Base-by-base conservation (phyloP, 768 basidiomycete species). In the Kwoniella dejecticola region DNA sequence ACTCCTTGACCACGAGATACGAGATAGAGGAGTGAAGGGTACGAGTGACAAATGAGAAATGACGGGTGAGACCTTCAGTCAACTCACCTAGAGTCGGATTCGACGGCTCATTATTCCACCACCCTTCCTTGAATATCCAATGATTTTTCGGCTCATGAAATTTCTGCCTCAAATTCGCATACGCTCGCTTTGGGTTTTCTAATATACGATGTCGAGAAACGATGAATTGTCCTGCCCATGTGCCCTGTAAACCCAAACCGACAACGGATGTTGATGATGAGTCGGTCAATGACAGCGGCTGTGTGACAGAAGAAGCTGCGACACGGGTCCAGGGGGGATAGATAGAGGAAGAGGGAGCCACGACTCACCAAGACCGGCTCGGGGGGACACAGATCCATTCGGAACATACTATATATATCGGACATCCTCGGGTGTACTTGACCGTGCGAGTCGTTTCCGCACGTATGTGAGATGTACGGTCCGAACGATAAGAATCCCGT, bases 401-500 rank as follows among this genome's bases (percentile, higher is more conserved):
- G 33, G 59, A 79, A 80, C 52, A 70, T 62, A 36, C 59, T 62
- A 53, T 77, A 80, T 47, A 79, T 71, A 57, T 77, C 70, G 6
- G 57, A 50, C 57, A 78, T 73, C 19, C 77, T 54, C 15, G 68
- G 66, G 36, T 71, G 74, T n/a, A 52, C 60, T 50, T 71, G 69
- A 3, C 68, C 72, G 2, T 58, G 36, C 38, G 60, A 52, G 42
- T 80, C 78, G 4, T 58, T 44, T 4, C 75, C 78, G 41, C 75
- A 74, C 0, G 59, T 61, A 10, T 62, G 63, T 11, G 54, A 61
- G 54, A 75, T 44, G 23, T 73, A 68, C 46, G 78, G 78, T 0
- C 77, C 78, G 44, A 79, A 65, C n/a, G 72, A 70, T 2, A 76
- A 50, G 50, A 79, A 79, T 0, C 77, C 78, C 1, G 71, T 74